These are phyloP conservation scores for Aspergillus sp. DNA, from an alignment of 2,329 filamentous ascomycete species.

Conservation along the genomic window DNA sequence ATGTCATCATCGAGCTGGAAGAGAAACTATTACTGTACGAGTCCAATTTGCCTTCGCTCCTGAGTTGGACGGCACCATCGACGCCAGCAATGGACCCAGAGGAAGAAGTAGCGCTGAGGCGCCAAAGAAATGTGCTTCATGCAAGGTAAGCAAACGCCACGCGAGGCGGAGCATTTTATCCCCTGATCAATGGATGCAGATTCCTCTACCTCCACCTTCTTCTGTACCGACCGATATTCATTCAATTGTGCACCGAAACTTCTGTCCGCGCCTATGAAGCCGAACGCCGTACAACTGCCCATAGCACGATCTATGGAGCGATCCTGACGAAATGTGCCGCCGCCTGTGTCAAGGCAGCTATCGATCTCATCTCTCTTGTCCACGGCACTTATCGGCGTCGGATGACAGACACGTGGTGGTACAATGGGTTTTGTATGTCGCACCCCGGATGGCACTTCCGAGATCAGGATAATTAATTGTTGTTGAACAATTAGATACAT, in stretches of 20 bases:
- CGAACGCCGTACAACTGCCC: slow-evolving; percentile 6
- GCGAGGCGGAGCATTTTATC: background rate
- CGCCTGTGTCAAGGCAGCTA: slow-evolving; percentile 29
- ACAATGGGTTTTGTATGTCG: slow-evolving; percentile 39
- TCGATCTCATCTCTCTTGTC: slow-evolving; percentile 30
- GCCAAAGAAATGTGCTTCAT: slow-evolving; percentile 30
- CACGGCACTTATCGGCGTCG: slow-evolving; percentile 27
- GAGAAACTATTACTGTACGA: slow-evolving; percentile 24
- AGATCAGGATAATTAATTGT: background rate
- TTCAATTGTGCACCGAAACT: slow-evolving; percentile 28
- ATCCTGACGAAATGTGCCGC: slow-evolving; percentile 30
- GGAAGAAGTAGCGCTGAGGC: slow-evolving; percentile 15
- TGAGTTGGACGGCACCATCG: slow-evolving; percentile 22
- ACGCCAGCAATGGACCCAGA: background rate
- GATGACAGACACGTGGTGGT: slow-evolving; percentile 37
- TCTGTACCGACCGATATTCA: slow-evolving; percentile 36
- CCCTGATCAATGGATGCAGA: slow-evolving; percentile 13
- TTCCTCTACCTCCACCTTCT: slow-evolving; percentile 34
- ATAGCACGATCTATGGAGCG: slow-evolving; percentile 22
- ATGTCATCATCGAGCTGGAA: slow-evolving; percentile 29
- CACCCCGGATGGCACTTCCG: background rate
- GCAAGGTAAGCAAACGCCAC: slow-evolving; percentile 19
- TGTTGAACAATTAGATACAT: slow-evolving; percentile 23
- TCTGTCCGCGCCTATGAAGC: background rate
- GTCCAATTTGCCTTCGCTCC: slow-evolving; percentile 19